Evolutionary conservation across 2,329 filamentous ascomycete species (phyloP).

Genomic region (Talaromyces atroroseus): DNA sequence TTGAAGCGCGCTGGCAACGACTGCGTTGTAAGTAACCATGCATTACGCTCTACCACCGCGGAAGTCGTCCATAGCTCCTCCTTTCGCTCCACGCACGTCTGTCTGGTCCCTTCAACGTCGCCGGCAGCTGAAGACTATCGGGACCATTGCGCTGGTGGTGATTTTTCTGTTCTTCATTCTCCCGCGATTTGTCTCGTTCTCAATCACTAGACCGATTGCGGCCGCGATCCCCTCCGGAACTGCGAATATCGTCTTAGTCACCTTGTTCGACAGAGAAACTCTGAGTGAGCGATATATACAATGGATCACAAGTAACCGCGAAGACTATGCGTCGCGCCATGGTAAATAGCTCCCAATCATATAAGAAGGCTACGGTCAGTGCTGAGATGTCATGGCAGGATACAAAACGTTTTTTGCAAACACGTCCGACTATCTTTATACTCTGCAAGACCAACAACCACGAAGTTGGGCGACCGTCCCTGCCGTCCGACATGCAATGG

Average conservation of each 20-base stretch:
- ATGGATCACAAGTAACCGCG: conserved; percentile 73
- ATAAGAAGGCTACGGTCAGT: not conserved
- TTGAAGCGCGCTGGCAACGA: not conserved
- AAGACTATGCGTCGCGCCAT: conserved; percentile 78
- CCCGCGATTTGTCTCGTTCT: conserved; percentile 25
- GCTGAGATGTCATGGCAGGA: conserved; percentile 47
- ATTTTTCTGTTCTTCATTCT: conserved; percentile 28
- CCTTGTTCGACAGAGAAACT: conserved; percentile 65
- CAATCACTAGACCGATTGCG: conserved; percentile 20
- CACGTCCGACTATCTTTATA: conserved; percentile 61
- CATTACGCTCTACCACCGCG: conserved; percentile 86
- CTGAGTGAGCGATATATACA: conserved; percentile 64
- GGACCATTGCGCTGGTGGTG: conserved; percentile 45
- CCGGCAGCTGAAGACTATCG: conserved; percentile 57
- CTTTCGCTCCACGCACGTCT: conserved; percentile 52
- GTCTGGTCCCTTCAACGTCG: conserved; percentile 45
- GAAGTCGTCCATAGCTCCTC: conserved; percentile 71
- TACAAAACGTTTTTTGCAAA: conserved; percentile 81
- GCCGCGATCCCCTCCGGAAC: conserved; percentile 25
- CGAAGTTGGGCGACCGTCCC: conserved; percentile 63
- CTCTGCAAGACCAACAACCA: conserved; percentile 35
- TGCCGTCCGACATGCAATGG: conserved; percentile 82
- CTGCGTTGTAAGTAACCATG: conserved; percentile 47
- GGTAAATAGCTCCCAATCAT: conserved; percentile 51
- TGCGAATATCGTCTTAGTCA: conserved; percentile 69